Percentiles rank a stretch among this genome's conserved stretches.
These are phyloP conservation scores for Globisporangium polare DNA, from an alignment of 352 stramenopile species.

Conservation along the genomic window DNA sequence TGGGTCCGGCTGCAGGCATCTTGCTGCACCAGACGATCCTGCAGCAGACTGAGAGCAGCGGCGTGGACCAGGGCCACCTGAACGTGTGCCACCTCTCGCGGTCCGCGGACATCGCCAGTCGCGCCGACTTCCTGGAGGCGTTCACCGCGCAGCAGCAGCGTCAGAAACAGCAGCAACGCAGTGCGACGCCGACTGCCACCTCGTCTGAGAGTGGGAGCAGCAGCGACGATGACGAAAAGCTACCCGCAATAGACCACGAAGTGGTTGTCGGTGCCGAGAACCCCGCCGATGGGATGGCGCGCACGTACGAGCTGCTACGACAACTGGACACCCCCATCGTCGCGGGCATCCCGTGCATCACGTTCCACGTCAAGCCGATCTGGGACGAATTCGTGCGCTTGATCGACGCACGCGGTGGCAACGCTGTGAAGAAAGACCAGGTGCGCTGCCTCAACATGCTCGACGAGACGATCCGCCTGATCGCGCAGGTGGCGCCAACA, in stretches of 20 bases:
- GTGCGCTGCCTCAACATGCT: constrained; percentile 46
- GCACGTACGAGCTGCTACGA: constrained; percentile 37
- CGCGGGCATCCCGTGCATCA: constrained; percentile 43
- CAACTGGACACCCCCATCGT: constrained; percentile 30
- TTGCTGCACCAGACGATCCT: constrained; percentile 53
- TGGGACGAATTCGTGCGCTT: constrained; percentile 34
- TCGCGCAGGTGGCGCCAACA: constrained; percentile 24
- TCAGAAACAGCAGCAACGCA: neutral
- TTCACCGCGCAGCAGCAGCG: constrained; percentile 1
- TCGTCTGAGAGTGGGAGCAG: neutral
- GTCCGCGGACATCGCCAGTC: constrained; percentile 35
- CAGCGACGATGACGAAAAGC: neutral
- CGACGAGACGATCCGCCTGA: constrained; percentile 32
- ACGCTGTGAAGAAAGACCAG: neutral
- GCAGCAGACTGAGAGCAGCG: constrained; percentile 38
- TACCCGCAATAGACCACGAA: neutral
- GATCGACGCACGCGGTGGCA: neutral
- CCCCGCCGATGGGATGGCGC: constrained; percentile 43
- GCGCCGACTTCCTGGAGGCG: constrained; percentile 26
- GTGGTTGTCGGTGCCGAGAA: constrained; percentile 23
- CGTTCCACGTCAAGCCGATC: constrained; percentile 44
- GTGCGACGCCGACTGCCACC: neutral
- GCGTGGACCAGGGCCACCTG: constrained; percentile 47
- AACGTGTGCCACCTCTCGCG: constrained; percentile 45
- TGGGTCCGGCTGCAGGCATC: constrained; percentile 41